Evolutionary conservation across 768 basidiomycete genomes (phyloP).

Genomic region (Russula dissimulans): DNA sequence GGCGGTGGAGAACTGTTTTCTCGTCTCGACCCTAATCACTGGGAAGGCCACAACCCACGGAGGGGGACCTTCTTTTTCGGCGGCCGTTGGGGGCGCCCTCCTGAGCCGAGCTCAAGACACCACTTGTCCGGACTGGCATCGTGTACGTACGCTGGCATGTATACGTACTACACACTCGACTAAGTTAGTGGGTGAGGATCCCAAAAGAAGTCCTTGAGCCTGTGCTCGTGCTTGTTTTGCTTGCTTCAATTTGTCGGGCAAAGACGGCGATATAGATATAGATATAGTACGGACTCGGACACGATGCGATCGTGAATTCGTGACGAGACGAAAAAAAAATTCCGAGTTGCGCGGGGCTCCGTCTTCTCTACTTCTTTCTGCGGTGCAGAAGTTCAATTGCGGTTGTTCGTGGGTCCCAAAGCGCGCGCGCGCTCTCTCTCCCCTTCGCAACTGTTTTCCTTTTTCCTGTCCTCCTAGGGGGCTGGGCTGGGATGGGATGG

Average conservation of each 20-base stretch:
- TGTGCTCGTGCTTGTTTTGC: too few relatives aligned
- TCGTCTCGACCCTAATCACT: neutral
- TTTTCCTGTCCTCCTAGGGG: neutral
- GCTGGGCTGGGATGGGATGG: neutral
- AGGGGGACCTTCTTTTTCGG: neutral
- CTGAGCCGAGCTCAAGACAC: neutral
- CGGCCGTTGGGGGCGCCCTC: conserved; percentile 2
- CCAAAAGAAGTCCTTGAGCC: neutral
- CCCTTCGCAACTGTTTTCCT: neutral
- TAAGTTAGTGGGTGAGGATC: conserved; percentile 3
- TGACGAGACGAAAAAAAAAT: neutral
- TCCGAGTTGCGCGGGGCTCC: neutral
- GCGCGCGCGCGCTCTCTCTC: neutral
- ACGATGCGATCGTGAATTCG: too few relatives aligned
- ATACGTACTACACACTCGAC: neutral
- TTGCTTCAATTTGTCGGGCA: neutral
- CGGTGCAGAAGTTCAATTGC: neutral
- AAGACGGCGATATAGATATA: conserved; percentile 8
- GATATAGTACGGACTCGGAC: too few relatives aligned
- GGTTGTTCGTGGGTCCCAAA: too few relatives aligned
- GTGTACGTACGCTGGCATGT: neutral
- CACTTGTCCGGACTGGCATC: too few relatives aligned
- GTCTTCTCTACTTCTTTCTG: neutral
- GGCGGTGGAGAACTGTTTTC: neutral
- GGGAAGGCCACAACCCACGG: neutral